These are phyloP conservation scores for Phaseolus lunatus DNA, from an alignment of 306 rosid genomes.

Conservation along the genomic window DNA sequence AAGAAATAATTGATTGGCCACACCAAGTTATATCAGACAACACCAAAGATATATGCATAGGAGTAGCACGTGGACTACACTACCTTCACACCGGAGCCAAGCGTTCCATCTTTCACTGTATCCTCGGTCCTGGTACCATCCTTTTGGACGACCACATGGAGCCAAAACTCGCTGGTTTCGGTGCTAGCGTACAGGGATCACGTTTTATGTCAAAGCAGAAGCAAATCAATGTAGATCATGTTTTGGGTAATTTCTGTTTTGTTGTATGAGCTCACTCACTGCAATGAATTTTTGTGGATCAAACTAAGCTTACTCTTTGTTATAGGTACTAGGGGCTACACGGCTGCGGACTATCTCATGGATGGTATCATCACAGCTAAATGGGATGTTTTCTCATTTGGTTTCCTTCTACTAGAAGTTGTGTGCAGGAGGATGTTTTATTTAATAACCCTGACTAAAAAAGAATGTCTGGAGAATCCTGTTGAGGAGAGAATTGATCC, in stretches of 20 bases:
- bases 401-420: background rate
- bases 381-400: conserved; percentile 31
- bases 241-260: background rate
- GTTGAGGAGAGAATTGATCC: background rate
- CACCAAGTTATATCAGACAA: no score
- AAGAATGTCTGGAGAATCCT: background rate
- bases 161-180: conserved; percentile 16
- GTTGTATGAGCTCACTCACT: background rate
- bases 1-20: no score
- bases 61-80: conserved; percentile 28
- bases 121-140: background rate
- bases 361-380: background rate
- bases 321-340: no score
- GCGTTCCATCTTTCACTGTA: background rate
- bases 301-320: no score
- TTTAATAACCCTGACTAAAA: background rate
- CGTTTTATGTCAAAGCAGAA: background rate
- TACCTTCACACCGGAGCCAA: conserved; percentile 42
- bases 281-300: no score
- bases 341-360: no score
- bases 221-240: background rate
- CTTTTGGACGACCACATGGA: background rate
- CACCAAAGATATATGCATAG: background rate
- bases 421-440: background rate
- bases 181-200: background rate